Base-by-base conservation (phyloP, 495 filamentous ascomycete genomes). In the Lophium mytilinum region DNA sequence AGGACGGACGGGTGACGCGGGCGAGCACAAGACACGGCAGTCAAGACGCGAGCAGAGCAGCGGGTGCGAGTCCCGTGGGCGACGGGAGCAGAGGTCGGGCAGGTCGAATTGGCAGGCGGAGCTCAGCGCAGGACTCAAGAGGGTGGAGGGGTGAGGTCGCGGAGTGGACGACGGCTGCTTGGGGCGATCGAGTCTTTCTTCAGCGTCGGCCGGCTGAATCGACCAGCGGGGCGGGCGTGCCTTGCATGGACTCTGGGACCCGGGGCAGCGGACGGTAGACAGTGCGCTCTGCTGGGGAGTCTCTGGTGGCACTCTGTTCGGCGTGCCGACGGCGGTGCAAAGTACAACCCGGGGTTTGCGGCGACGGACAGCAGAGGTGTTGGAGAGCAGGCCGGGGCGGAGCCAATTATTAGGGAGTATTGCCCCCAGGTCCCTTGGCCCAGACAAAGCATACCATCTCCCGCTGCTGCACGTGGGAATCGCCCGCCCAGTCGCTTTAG, bases 221-320 rank as follows among this genome's bases (percentile, higher is more conserved):
- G 55, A 42, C 11, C 50, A 52, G 37, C 34, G 14, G 50, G 49
- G 45, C 55, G 59, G 51, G 49, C 63, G 63, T 66, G 63, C 63
- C 63, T 66, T 66, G 63, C 63, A 66, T 66, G 40, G 56, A 62
- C 51, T 35, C 39, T 50, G 33, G 37, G 50, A 41, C 40, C 57
- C 57, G 60, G 36, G 51, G 48, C 50, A 19, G 53, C 54, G 57
- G 60, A 33, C 18, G 15, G 58, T 34, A 10, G 40, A 30, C 24
- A 30, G 24, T 30, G 24, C 24, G 24, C 24, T 2, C 24, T 30
- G 24, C 24, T 30, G 24, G 24, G 24, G 24, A 30, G 3, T 30
- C 24, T 30, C 24, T 30, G 24, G 24, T 30, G 24, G 24, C 24
- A 30, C 24, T 30, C 24, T 30, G 24, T 30, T 30, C 24, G 24